phyloP scores from a whole-genome alignment of 768 basidiomycete species.

The Lactifluus volemus region DNA sequence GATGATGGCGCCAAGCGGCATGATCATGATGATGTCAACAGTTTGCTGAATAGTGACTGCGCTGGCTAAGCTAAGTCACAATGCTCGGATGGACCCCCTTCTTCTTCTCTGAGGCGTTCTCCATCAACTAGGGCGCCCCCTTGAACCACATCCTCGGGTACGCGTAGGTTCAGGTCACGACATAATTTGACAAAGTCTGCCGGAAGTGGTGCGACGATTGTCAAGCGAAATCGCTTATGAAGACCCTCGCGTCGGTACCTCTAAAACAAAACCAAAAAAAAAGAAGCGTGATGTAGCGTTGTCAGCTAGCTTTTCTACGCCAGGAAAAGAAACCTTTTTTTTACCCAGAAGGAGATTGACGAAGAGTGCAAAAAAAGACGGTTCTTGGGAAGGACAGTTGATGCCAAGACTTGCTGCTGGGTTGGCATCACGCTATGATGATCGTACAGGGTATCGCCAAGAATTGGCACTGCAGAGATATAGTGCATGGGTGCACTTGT shows the following conservation, averaged over 20 bases:
- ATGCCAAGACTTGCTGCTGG: not conserved
- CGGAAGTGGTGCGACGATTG: slow-evolving; percentile 17
- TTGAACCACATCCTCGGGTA: not conserved
- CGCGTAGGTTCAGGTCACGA: not conserved
- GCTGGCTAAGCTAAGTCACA: no score
- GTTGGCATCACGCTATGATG: not conserved
- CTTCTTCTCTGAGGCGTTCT: not conserved
- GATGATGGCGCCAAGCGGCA: no score
- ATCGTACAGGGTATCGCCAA: slow-evolving; percentile 16
- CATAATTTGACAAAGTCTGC: slow-evolving; percentile 14
- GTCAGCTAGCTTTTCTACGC: no score
- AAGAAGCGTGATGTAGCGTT: no score
- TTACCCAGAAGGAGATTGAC: slow-evolving; percentile 15
- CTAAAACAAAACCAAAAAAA: not conserved
- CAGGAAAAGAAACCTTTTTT: no score
- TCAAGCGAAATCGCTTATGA: slow-evolving; percentile 15
- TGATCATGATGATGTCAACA: no score
- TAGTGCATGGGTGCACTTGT: no score
- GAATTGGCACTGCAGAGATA: slow-evolving; percentile 12
- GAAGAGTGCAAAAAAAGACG: slow-evolving; percentile 20
- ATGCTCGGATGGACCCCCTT: not conserved
- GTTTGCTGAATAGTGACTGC: no score
- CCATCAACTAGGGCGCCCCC: slow-evolving; percentile 16
- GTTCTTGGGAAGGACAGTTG: not conserved
- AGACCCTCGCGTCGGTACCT: slow-evolving; percentile 14